These are phyloP conservation scores for Leccinum imitatum DNA, from an alignment of 768 basidiomycete genomes.

Conservation along the genomic window DNA sequence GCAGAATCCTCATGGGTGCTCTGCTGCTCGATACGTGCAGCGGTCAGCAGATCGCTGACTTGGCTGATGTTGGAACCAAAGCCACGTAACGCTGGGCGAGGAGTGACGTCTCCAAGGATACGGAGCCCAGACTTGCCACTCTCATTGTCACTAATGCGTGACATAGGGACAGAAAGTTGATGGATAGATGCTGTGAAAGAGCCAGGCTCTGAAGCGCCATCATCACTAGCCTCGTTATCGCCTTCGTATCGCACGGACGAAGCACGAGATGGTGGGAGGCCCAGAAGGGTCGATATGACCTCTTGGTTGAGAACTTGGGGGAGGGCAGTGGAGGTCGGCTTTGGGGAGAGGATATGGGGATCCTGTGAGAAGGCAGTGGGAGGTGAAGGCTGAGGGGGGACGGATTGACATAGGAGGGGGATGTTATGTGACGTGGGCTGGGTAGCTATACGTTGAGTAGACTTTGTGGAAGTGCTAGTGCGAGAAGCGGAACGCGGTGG, in stretches of 20 bases:
- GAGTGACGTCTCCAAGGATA: constrained; percentile 56
- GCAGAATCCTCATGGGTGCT: constrained; percentile 5
- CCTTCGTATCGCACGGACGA: constrained; percentile 52
- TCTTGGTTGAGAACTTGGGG: constrained; percentile 73
- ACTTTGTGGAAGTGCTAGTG: constrained; percentile 5
- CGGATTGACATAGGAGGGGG: constrained; percentile 5
- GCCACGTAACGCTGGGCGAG: constrained; percentile 46
- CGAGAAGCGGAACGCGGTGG: constrained; percentile 26
- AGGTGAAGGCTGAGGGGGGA: constrained; percentile 12
- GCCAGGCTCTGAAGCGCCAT: constrained; percentile 37
- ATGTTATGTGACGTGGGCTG: constrained; percentile 11
- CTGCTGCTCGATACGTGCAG: constrained; percentile 24
- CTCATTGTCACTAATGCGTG: constrained; percentile 17
- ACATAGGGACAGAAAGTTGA: constrained; percentile 28
- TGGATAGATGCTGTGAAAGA: constrained; percentile 43
- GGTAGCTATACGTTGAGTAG: constrained; percentile 20
- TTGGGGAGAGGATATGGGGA: constrained; percentile 51
- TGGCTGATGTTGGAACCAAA: constrained; percentile 34
- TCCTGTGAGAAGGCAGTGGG: constrained; percentile 27
- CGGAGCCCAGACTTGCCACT: constrained; percentile 16
- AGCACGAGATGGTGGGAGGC: constrained; percentile 43
- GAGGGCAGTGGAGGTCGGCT: constrained; percentile 48
- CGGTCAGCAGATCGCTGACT: constrained; percentile 29
- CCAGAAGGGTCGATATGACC: constrained; percentile 64
- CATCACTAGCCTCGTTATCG: constrained; percentile 49